phyloP scores from a whole-genome alignment of 139 green algal genomes.

The Microglena sp. region DNA sequence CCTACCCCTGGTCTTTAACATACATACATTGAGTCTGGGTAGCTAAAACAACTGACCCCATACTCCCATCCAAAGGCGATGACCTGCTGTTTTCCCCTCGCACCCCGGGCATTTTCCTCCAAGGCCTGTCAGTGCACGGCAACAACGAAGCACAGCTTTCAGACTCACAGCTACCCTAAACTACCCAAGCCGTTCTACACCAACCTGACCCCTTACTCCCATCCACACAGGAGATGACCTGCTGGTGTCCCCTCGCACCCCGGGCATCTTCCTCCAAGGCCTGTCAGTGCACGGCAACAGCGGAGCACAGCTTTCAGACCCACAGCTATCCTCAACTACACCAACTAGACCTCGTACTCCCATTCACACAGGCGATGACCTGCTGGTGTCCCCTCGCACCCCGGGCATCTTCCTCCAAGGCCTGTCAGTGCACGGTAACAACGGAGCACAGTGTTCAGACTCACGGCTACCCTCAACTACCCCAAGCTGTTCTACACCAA shows the following conservation, averaged over 20 bases:
- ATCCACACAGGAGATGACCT: slow-evolving; percentile 42
- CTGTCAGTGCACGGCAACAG: slow-evolving; percentile 23
- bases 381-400: slow-evolving; percentile 44
- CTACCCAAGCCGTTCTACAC: neutral
- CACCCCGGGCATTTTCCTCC: slow-evolving; percentile 78
- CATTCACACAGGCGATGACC: slow-evolving; percentile 33
- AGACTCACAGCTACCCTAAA: slow-evolving; percentile 32
- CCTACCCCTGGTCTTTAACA: too few relatives aligned
- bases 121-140: slow-evolving; percentile 30
- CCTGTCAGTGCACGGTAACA: slow-evolving; percentile 22
- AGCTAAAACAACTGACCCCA: too few relatives aligned
- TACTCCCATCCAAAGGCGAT: too few relatives aligned
- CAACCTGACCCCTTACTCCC: neutral
- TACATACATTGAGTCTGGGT: too few relatives aligned
- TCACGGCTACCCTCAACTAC: slow-evolving; percentile 32
- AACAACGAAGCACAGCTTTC: slow-evolving; percentile 21
- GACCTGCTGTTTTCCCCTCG: slow-evolving; percentile 46
- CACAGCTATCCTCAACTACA: too few relatives aligned
- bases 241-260: slow-evolving; percentile 42
- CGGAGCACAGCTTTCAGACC: slow-evolving; percentile 29
- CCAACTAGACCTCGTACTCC: too few relatives aligned
- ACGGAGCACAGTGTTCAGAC: slow-evolving; percentile 27
- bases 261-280: slow-evolving; percentile 78
- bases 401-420: slow-evolving; percentile 81
- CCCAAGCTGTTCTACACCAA: too few relatives aligned